Percentiles rank a stretch among this genome's conserved stretches.
Evolutionary conservation across 768 basidiomycete genomes (phyloP).

Genomic region (Basidioascus undulatus): DNA sequence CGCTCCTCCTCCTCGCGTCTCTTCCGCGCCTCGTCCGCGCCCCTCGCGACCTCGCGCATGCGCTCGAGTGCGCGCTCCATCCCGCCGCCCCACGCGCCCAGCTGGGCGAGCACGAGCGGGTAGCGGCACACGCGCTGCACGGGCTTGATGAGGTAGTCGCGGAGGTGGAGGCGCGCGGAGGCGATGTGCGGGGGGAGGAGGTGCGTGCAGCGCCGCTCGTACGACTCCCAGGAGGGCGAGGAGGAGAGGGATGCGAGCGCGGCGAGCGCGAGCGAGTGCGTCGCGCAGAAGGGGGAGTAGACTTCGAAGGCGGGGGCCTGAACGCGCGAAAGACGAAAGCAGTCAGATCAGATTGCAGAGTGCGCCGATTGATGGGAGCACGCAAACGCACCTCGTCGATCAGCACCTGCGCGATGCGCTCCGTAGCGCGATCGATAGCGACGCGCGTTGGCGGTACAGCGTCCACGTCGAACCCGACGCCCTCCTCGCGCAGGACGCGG

Average conservation of each 20-base stretch:
- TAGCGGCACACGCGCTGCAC: slow-evolving; percentile 90
- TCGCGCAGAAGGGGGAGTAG: no score
- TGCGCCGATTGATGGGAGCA: no score
- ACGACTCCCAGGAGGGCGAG: slow-evolving; percentile 10
- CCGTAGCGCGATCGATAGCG: no score
- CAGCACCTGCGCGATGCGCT: no score
- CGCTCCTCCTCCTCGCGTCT: slow-evolving; percentile 38
- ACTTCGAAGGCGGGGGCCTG: no score
- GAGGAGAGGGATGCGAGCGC: slow-evolving; percentile 1
- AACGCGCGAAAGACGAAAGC: no score
- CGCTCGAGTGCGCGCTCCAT: slow-evolving; percentile 26
- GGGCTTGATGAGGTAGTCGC: slow-evolving; percentile 92
- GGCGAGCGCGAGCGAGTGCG: slow-evolving; percentile 24
- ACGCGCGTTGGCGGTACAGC: no score
- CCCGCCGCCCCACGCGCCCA: slow-evolving; percentile 19
- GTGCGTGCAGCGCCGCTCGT: not conserved
- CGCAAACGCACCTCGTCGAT: no score
- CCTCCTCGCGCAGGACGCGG: no score
- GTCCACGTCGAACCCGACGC: no score
- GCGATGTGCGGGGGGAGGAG: not conserved
- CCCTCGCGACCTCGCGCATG: slow-evolving; percentile 49
- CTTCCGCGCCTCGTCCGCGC: slow-evolving; percentile 59
- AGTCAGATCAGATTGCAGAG: no score
- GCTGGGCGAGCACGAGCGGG: slow-evolving; percentile 60
- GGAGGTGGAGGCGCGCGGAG: slow-evolving; percentile 17